phyloP scores from a whole-genome alignment of 75 land plant species.

The Selaginella tamariscina region DNA sequence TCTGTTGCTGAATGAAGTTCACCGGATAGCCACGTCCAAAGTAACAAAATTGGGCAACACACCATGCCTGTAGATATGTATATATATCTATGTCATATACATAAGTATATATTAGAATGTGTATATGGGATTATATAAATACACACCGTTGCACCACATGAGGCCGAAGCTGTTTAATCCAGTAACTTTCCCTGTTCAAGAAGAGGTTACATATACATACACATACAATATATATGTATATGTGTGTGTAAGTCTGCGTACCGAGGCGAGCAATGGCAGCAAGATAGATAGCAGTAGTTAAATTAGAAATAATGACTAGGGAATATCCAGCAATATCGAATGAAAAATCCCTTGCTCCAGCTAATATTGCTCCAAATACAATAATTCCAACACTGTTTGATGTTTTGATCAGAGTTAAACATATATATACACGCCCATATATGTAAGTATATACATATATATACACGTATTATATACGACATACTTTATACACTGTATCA shows the following conservation, averaged over 20 bases:
- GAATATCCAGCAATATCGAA: conserved; percentile 72
- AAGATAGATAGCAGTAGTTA: conserved; percentile 90
- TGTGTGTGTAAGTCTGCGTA: conserved; percentile 26
- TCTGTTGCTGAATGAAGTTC: conserved; percentile 55
- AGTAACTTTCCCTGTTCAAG: conserved; percentile 68
- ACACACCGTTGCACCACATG: conserved; percentile 91
- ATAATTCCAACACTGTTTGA: conserved; percentile 77
- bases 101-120: background rate
- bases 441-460: too few relatives aligned
- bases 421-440: background rate
- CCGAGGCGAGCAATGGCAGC: conserved; percentile 86
- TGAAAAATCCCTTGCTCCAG: conserved; percentile 88
- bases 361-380: conserved; percentile 84
- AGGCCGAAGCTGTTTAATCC: conserved; percentile 98
- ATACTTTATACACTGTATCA: conserved; percentile 41
- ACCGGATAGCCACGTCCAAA: conserved; percentile 77
- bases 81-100: background rate
- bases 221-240: too few relatives aligned
- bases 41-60: conserved; percentile 65
- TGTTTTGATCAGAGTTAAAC: background rate
- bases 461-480: background rate
- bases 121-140: background rate
- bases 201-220: background rate
- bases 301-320: conserved; percentile 63
- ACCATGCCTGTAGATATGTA: conserved; percentile 41